phyloP scores from a whole-genome alignment of 2,329 filamentous ascomycete species.

The Elsinoe perseae region DNA sequence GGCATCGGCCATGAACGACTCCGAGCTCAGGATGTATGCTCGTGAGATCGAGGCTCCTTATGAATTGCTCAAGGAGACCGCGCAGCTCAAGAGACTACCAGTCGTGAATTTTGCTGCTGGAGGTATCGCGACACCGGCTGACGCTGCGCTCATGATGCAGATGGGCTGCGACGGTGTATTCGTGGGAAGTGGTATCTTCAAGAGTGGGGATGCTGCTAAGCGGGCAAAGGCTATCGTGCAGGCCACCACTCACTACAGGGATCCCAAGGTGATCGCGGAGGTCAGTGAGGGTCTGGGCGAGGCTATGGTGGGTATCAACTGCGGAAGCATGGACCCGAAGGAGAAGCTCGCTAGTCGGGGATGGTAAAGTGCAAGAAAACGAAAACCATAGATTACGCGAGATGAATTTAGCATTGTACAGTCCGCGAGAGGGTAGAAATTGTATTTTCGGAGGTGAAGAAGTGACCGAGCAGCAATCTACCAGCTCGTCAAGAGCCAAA shows the following conservation, averaged over 20 bases:
- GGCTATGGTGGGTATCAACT: constrained; percentile 96
- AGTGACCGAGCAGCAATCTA: too few relatives aligned
- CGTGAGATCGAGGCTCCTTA: constrained; percentile 74
- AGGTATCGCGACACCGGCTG: constrained; percentile 97
- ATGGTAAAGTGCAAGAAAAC: constrained; percentile 50
- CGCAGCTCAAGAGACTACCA: constrained; percentile 76
- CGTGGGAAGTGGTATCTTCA: constrained; percentile 95
- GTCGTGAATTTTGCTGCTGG: constrained; percentile 98
- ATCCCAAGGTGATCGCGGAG: constrained; percentile 77
- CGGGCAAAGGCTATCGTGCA: constrained; percentile 90
- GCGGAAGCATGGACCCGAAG: constrained; percentile 63
- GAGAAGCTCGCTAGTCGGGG: constrained; percentile 81
- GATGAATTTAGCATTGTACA: background rate
- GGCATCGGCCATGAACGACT: constrained; percentile 58
- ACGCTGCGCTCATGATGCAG: constrained; percentile 99
- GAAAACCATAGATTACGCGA: background rate
- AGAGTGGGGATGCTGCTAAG: constrained; percentile 83
- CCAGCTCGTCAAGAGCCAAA: background rate
- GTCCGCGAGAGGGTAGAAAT: too few relatives aligned
- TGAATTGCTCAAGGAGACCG: constrained; percentile 74
- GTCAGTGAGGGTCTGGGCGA: constrained; percentile 86
- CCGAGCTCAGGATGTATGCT: constrained; percentile 69
- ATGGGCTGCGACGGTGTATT: constrained; percentile 96
- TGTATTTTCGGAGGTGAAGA: too few relatives aligned
- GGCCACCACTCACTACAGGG: constrained; percentile 83